Evolutionary conservation across 495 filamentous ascomycete species (phyloP).

Genomic region (Hyaloscypha variabilis): DNA sequence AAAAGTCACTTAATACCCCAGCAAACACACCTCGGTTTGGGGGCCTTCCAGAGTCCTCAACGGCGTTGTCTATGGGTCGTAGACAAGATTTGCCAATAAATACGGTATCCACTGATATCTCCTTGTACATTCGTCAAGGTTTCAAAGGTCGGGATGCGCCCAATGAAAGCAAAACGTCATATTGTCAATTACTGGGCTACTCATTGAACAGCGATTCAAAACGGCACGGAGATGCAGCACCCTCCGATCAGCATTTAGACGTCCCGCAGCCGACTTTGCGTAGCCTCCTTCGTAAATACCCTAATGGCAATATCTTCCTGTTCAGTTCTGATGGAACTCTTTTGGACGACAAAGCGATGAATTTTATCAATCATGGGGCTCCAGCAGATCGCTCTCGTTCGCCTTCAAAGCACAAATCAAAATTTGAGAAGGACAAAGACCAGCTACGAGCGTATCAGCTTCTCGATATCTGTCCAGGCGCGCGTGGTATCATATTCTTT

Average conservation of each 20-base stretch:
- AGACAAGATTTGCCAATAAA: no score
- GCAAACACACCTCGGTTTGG: no score
- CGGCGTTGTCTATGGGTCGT: no score
- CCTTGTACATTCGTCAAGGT: no score
- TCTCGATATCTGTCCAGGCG: conserved; percentile 38
- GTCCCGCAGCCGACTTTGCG: conserved; percentile 37
- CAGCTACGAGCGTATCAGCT: conserved; percentile 8
- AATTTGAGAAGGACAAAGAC: conserved; percentile 13
- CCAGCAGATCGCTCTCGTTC: no score
- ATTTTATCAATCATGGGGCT: not conserved
- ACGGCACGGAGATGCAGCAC: not conserved
- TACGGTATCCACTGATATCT: no score
- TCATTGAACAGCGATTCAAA: no score
- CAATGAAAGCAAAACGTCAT: no score
- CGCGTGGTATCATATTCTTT: conserved; percentile 55
- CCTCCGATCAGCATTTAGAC: conserved; percentile 12
- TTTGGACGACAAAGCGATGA: not conserved
- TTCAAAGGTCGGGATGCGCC: no score
- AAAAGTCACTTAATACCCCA: no score
- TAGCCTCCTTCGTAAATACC: conserved; percentile 36
- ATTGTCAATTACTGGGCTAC: no score
- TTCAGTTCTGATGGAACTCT: conserved; percentile 38
- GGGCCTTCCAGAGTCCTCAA: no score
- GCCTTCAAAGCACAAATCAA: not conserved
- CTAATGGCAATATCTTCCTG: conserved; percentile 39